Evolutionary conservation across 306 rosid species (phyloP), one percentile per base, ranked within the genome.

Genomic region (Inga oerstediana): DNA sequence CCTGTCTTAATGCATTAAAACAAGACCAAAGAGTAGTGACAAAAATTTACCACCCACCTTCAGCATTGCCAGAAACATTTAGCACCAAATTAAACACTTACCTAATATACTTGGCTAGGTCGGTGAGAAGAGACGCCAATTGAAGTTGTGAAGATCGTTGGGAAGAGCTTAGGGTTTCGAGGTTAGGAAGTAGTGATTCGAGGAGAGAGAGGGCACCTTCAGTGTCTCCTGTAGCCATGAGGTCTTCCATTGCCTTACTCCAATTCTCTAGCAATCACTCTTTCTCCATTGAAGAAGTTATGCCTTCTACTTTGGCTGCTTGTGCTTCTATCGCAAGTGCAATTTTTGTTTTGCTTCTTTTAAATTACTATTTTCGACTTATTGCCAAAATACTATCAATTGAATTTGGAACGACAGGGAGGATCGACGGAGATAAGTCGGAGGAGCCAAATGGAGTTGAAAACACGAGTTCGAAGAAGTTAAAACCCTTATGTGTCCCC

Each of bases 221-320:
- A 30, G 78, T 75, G 35, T 94, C 91, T 4, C 97, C 93, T 19
- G 80, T 80, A 1, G 87, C 82, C 15, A 88, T 85, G 0, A 94
- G 86, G 80, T 94, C 94, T 74, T 94, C 94, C 8, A 88, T 92
- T 9, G 83, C 59, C 81, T 94, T 94, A 78, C 94, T 89, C 98
- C 97, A 94, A 81, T 85, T 90, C 49, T 64, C 67, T 44, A 0
- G 20, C 5, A 9, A 43, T 74, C 56, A 67, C 30, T 56, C 84
- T 45, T 80, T 74, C 12, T 84, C 94, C 94, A 90, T 92, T 19
- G 73, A 68, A 39, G 41, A 39, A 41, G 24, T 44, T 22, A 22
- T 16, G 43, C 27, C 77, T 58, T 73, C 65, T 65, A 34, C 32
- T 27, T 17, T 30, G 5, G 45, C 24, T 17, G 24, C 65, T 52